Evolutionary conservation across 179 eudicot species (phyloP).

Genomic region (Beta macrorhiza): DNA sequence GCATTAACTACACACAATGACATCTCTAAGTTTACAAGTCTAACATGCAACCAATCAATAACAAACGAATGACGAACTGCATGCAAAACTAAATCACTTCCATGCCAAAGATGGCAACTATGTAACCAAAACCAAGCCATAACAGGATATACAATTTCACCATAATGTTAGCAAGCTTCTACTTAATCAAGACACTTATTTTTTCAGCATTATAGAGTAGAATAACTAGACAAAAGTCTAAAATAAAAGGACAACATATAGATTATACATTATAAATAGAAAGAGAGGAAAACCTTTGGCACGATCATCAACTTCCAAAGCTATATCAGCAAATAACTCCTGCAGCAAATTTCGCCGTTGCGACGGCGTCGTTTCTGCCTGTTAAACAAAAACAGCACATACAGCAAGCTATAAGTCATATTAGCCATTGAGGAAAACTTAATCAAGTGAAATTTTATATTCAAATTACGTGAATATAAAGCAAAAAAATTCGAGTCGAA

Average conservation of each 20-base stretch:
- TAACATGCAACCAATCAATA: neutral
- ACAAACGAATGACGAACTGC: neutral
- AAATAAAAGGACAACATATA: neutral
- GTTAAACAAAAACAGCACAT: constrained; percentile 13
- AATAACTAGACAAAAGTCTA: neutral
- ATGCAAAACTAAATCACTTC: neutral
- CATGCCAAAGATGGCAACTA: neutral
- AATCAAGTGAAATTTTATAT: neutral
- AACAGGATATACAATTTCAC: neutral
- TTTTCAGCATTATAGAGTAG: neutral
- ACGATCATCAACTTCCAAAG: constrained; percentile 92
- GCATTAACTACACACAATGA: neutral
- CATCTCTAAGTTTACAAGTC: neutral
- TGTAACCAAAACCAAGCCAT: neutral
- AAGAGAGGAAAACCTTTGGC: constrained; percentile 56
- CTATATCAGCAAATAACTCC: constrained; percentile 83
- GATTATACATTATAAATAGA: neutral
- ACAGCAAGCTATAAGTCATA: neutral
- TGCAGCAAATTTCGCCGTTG: constrained; percentile 75
- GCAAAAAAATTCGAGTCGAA: too few relatives aligned
- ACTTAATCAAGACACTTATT: neutral
- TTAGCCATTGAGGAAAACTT: neutral
- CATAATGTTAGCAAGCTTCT: neutral
- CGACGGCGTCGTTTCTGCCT: constrained; percentile 81
- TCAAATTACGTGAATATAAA: too few relatives aligned